Evolutionary conservation across 805 yeast species (phyloP).

Genomic region (Kazachstania bromeliacearum): DNA sequence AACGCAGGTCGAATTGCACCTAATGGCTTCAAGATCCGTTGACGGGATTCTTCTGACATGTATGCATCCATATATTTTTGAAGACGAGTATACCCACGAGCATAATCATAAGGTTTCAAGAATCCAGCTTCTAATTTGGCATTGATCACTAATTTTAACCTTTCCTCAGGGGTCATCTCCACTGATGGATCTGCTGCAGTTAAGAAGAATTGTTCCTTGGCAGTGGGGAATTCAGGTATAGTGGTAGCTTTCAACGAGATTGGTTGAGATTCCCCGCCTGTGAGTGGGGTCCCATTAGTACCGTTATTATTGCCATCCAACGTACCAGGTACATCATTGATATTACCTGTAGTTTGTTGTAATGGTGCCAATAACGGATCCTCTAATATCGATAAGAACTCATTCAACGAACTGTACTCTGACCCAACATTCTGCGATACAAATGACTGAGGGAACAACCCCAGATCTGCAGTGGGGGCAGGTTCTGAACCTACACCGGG

Average conservation of each 20-base stretch:
- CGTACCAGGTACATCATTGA: not conserved
- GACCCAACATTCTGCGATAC: slow-evolving; percentile 88
- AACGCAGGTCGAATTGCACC: slow-evolving; percentile 86
- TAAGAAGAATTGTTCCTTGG: slow-evolving; percentile 83
- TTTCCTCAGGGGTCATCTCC: slow-evolving; percentile 86
- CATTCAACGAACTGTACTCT: slow-evolving; percentile 82
- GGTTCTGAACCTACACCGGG: slow-evolving; percentile 3
- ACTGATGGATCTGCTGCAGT: slow-evolving; percentile 97
- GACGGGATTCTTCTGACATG: slow-evolving; percentile 78
- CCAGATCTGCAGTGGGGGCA: not conserved
- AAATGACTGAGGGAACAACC: slow-evolving; percentile 49
- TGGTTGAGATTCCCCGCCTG: too few species aligned
- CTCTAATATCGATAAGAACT: slow-evolving; percentile 81
- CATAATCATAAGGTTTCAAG: slow-evolving; percentile 86
- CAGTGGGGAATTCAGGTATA: slow-evolving; percentile 37
- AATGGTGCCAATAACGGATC: slow-evolving; percentile 45
- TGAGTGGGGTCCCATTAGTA: too few species aligned
- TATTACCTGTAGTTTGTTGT: not conserved
- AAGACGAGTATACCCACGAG: slow-evolving; percentile 82
- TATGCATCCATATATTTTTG: slow-evolving; percentile 88
- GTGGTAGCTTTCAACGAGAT: not conserved
- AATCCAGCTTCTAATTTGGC: slow-evolving; percentile 93
- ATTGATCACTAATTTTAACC: slow-evolving; percentile 84
- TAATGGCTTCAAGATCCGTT: slow-evolving; percentile 76
- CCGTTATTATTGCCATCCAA: too few species aligned